Conservation (phyloP, 768 basidiomycete genomes). For the Mycena filopes region DNA sequence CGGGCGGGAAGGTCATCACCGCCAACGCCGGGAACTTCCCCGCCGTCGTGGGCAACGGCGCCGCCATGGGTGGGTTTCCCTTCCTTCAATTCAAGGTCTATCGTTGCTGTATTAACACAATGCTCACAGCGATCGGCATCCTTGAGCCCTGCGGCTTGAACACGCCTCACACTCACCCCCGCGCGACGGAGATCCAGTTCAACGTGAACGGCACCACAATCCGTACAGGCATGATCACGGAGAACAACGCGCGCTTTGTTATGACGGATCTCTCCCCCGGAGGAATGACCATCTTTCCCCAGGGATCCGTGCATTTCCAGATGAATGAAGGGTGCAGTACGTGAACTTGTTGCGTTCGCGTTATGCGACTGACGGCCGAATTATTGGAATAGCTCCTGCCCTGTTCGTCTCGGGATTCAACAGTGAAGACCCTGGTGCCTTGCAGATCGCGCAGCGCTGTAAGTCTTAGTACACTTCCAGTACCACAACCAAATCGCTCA, state of each 20-base stretch:
- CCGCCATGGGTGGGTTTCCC: conserved; percentile 33
- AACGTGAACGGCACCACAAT: conserved; percentile 33
- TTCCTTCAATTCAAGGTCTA: no score
- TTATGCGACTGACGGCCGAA: no score
- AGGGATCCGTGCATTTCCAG: conserved; percentile 33
- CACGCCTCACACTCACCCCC: conserved; percentile 33
- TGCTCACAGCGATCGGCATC: conserved; percentile 28
- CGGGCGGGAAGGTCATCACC: conserved; percentile 15
- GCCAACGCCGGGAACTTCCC: conserved; percentile 32
- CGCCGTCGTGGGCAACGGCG: conserved; percentile 29
- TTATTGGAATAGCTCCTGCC: conserved; percentile 27
- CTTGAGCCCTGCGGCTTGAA: conserved; percentile 30
- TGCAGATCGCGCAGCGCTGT: conserved; percentile 32
- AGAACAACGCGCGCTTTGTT: conserved; percentile 35
- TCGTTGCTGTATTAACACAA: no score
- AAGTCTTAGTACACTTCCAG: conserved; percentile 1
- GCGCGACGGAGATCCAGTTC: conserved; percentile 33
- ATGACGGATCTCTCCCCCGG: conserved; percentile 24
- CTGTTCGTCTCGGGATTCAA: conserved; percentile 31
- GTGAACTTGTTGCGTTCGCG: no score
- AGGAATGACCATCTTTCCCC: conserved; percentile 27
- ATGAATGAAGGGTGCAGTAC: conserved; percentile 30
- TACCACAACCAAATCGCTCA: background rate
- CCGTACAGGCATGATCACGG: conserved; percentile 32
- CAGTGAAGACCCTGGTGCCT: conserved; percentile 27